phyloP scores from a whole-genome alignment of 1,284 basidiomycete species.

The Termitomyces sp. region DNA sequence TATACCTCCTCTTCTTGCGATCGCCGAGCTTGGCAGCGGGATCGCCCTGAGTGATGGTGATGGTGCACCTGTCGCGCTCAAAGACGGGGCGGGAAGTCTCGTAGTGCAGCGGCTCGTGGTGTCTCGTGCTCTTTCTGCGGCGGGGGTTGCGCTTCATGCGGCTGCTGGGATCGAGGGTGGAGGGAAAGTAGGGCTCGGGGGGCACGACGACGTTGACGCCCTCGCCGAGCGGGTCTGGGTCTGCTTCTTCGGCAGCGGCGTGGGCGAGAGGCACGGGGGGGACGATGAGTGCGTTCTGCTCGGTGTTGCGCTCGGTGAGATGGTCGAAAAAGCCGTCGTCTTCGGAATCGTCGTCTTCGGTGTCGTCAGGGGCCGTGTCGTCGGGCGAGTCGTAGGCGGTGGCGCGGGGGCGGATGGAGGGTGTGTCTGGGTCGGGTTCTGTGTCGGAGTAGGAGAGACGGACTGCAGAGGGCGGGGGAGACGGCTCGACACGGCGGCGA shows the following conservation, averaged over 20 bases:
- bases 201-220: constrained; percentile 88
- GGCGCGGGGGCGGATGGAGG: constrained; percentile 40
- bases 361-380: constrained; percentile 44
- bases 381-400: constrained; percentile 54
- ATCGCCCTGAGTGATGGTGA: constrained; percentile 83
- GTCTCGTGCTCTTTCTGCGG: constrained; percentile 54
- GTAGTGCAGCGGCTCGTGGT: constrained; percentile 58
- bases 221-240: constrained; percentile 76
- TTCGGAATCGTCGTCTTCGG: constrained; percentile 39
- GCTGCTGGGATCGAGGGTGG: constrained; percentile 49
- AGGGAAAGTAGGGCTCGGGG: constrained; percentile 74
- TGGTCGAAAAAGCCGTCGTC: constrained; percentile 52
- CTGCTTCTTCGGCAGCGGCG: constrained; percentile 35
- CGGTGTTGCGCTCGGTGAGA: constrained; percentile 68
- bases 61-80: constrained; percentile 89
- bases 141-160: constrained; percentile 42
- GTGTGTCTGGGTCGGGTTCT: constrained; percentile 26
- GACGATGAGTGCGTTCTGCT: constrained; percentile 62
- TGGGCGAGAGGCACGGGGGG: constrained; percentile 29
- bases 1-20: constrained; percentile 67
- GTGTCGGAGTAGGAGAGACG: constrained; percentile 64
- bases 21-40: constrained; percentile 55
- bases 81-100: constrained; percentile 76
- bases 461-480: constrained; percentile 69
- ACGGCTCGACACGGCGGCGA: constrained; percentile 52